Conservation (phyloP, 2,329 filamentous ascomycete genomes). For the Epicoccum sorghinum region DNA sequence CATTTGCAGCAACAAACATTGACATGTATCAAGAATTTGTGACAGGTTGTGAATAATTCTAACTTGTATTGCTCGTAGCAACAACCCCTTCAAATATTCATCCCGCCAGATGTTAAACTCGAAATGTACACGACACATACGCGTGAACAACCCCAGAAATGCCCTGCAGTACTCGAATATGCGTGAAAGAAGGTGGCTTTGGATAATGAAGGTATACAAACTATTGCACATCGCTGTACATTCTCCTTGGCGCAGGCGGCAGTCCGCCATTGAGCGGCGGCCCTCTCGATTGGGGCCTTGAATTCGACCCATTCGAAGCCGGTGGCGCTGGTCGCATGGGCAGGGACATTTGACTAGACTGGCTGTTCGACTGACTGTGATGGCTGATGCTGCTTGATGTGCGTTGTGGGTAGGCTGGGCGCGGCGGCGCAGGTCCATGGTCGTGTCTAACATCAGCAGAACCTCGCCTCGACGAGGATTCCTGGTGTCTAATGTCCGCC, state of each 20-base stretch:
- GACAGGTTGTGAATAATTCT: neutral
- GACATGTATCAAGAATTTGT: too few species aligned
- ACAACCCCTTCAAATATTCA: conserved; percentile 6
- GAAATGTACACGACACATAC: conserved; percentile 7
- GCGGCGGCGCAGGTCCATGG: conserved; percentile 35
- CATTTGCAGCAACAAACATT: too few species aligned
- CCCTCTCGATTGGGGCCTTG: conserved; percentile 31
- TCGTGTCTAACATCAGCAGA: conserved; percentile 34
- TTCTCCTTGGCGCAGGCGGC: conserved; percentile 38
- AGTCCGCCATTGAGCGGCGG: conserved; percentile 33
- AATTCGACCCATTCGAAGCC: conserved; percentile 34
- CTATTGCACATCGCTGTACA: conserved; percentile 42
- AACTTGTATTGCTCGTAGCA: conserved; percentile 6
- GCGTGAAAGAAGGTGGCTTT: conserved; percentile 1
- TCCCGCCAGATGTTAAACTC: conserved; percentile 3
- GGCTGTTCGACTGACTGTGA: conserved; percentile 26
- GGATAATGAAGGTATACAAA: neutral
- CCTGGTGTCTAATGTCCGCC: conserved; percentile 33
- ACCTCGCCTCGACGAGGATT: conserved; percentile 34
- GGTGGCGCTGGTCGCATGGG: conserved; percentile 54
- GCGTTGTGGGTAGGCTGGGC: conserved; percentile 50
- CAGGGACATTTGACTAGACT: conserved; percentile 46
- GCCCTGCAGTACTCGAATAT: conserved; percentile 6
- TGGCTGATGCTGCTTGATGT: conserved; percentile 50
- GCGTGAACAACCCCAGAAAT: conserved; percentile 5